Percentiles rank a stretch among this genome's conserved stretches.
Evolutionary conservation across 2,329 filamentous ascomycete species (phyloP).

Genomic region (Epichloe sibirici): DNA sequence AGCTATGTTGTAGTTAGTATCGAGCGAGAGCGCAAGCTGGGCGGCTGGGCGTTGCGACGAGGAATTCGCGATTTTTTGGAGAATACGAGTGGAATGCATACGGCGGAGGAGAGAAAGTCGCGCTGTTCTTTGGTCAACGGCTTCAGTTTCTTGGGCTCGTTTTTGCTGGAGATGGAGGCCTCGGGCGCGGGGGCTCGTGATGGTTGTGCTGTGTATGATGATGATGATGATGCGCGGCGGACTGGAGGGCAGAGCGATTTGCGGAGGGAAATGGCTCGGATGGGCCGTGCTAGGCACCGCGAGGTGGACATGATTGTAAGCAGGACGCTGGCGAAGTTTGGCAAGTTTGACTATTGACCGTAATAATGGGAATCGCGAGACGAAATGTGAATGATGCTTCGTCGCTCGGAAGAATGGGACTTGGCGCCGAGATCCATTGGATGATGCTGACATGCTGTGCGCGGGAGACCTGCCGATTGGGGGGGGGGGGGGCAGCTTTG

Average conservation of each 20-base stretch:
- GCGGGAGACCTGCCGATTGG: constrained; percentile 1
- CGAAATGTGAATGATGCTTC: neutral
- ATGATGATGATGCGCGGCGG: constrained; percentile 6
- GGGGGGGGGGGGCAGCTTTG: neutral
- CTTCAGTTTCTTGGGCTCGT: constrained; percentile 32
- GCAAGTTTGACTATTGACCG: neutral
- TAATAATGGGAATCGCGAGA: neutral
- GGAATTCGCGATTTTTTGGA: neutral
- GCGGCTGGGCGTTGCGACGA: neutral
- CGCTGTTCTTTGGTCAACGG: constrained; percentile 58
- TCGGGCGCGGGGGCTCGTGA: neutral
- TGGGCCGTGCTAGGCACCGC: constrained; percentile 9
- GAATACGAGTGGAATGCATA: constrained; percentile 21
- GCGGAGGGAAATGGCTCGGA: constrained; percentile 1
- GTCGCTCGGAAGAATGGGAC: neutral
- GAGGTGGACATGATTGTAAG: constrained; percentile 10
- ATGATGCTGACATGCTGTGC: neutral
- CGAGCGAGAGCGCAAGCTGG: too few relatives aligned
- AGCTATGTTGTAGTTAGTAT: constrained; percentile 35
- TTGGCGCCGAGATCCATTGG: neutral
- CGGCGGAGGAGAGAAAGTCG: constrained; percentile 63
- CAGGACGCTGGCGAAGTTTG: neutral
- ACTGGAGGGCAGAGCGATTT: neutral
- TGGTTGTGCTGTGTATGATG: constrained; percentile 7
- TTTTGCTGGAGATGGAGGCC: neutral